A percentile compares a stretch with the other conserved stretches of the same genome.
phyloP scores from a whole-genome alignment of 2,329 filamentous ascomycete genomes.

The Neoarthrinium moseri region DNA sequence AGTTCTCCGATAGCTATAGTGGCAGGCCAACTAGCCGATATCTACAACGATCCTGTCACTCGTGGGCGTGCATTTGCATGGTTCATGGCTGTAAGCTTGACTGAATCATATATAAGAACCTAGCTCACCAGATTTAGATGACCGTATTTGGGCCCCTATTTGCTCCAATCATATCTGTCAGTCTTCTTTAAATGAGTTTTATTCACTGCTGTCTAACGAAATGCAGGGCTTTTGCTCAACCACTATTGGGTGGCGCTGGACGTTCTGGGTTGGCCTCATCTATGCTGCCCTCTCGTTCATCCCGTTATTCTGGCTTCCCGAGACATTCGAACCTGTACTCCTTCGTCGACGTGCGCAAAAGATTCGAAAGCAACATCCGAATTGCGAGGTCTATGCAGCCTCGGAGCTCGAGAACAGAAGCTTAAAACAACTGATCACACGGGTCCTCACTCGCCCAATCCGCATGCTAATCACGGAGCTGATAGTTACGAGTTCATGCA shows the following conservation, averaged over 20 bases:
- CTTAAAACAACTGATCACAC: slow-evolving; percentile 57
- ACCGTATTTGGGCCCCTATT: slow-evolving; percentile 67
- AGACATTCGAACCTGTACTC: slow-evolving; percentile 61
- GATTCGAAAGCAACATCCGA: slow-evolving; percentile 55
- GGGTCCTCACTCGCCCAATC: slow-evolving; percentile 70
- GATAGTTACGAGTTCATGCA: slow-evolving; percentile 68
- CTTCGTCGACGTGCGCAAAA: slow-evolving; percentile 54
- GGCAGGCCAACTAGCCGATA: slow-evolving; percentile 64
- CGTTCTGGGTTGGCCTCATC: slow-evolving; percentile 69
- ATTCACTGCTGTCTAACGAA: neutral
- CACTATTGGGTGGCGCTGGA: slow-evolving; percentile 66
- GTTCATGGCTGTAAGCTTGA: slow-evolving; percentile 57
- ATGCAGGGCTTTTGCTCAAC: neutral
- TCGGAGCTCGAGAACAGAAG: slow-evolving; percentile 62
- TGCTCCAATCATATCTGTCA: slow-evolving; percentile 57
- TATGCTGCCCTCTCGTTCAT: slow-evolving; percentile 62
- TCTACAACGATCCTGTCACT: slow-evolving; percentile 55
- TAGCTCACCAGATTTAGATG: slow-evolving; percentile 32
- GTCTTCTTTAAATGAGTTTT: neutral
- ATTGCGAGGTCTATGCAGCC: slow-evolving; percentile 50
- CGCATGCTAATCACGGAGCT: slow-evolving; percentile 72
- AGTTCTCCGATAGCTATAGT: slow-evolving; percentile 62
- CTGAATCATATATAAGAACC: neutral
- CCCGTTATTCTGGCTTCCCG: slow-evolving; percentile 61
- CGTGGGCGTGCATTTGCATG: slow-evolving; percentile 61